Conservation (phyloP, 2,329 filamentous ascomycete species). For the Diaporthe capsici region DNA sequence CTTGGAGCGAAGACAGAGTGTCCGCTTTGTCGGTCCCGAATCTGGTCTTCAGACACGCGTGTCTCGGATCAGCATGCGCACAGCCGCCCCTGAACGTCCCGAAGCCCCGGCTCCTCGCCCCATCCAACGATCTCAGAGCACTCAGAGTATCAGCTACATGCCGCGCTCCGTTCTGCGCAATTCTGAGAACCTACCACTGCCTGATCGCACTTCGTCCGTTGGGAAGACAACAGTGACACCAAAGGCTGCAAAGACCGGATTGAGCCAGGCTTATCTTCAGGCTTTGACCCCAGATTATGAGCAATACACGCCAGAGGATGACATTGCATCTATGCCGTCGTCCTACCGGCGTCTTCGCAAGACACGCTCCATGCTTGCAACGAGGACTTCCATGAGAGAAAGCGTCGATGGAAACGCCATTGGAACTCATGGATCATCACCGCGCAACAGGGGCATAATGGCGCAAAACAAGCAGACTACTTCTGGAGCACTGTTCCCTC, state of each 20-base stretch:
- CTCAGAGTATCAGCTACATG: constrained; percentile 20
- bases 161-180: constrained; percentile 2
- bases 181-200: constrained; percentile 11
- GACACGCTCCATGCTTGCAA: constrained; percentile 68
- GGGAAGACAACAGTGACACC: constrained; percentile 33
- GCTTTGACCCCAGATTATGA: constrained; percentile 56
- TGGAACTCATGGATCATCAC: not conserved
- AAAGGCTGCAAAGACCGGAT: not conserved
- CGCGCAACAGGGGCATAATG: not conserved
- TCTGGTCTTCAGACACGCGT: constrained; percentile 42
- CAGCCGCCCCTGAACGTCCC: not conserved
- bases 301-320: constrained; percentile 63
- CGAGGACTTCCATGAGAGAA: constrained; percentile 45
- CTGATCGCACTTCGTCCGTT: constrained; percentile 37
- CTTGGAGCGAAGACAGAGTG: constrained; percentile 65
- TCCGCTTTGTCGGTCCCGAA: constrained; percentile 63
- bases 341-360: constrained; percentile 66
- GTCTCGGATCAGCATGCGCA: constrained; percentile 37
- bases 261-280: constrained; percentile 51
- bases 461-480: not conserved
- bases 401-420: constrained; percentile 40
- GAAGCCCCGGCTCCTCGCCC: not conserved
- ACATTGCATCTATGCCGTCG: constrained; percentile 61
- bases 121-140: constrained; percentile 33
- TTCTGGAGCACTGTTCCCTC: constrained; percentile 5